Evolutionary conservation across 2,329 filamentous ascomycete genomes (phyloP), one percentile per base, ranked within the genome.

Genomic region (Camptophora hylomeconis): DNA sequence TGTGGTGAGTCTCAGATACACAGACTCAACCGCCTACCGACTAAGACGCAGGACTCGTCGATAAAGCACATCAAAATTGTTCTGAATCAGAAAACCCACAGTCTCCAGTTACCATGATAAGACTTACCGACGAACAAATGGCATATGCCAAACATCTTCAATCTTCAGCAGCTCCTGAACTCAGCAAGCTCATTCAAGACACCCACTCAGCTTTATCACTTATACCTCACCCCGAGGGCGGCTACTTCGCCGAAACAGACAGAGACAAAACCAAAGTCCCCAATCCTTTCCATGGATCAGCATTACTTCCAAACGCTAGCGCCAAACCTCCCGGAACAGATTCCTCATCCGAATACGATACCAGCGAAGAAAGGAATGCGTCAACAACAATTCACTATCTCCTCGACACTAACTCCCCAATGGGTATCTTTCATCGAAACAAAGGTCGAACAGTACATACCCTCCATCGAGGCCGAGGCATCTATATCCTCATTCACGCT

Each of bases 371-470:
- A 10, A 61, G 74, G 18, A 62, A 61, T 32, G 63, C 69, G 2
- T 69, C 63, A 31, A 76, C 72, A 1, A 64, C 61, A 2, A 80
- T 80, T 29, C 70, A 65, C 51, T 80, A 81, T 48, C 57, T 75
- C 25, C 54, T 81, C 20, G 75, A 70, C 0, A 65, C 69, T 1
- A 42, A 42, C 12, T 58, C 56, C 1, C 67, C 71, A 0, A 53
- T 69, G 36, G 73, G 75, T 0, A 55, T 56, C 11, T 78, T 79
- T 41, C 75, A 81, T 46, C 58, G 70, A 13, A 79, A 78, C 40
- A 59, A 62, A 28, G 69, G 60, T 5, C 55, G 69, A 9, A 77
- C 70, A 4, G 63, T 79, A 15, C 75, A 81, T 47, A 75, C 72
- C 0, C 55, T 78, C 14, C 73, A 80, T 45, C 56, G 61, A 6